Evolutionary conservation across 2,329 filamentous ascomycete species (phyloP), one percentile per base, ranked within the genome.

Genomic region (Paracoccidioides lutzii): DNA sequence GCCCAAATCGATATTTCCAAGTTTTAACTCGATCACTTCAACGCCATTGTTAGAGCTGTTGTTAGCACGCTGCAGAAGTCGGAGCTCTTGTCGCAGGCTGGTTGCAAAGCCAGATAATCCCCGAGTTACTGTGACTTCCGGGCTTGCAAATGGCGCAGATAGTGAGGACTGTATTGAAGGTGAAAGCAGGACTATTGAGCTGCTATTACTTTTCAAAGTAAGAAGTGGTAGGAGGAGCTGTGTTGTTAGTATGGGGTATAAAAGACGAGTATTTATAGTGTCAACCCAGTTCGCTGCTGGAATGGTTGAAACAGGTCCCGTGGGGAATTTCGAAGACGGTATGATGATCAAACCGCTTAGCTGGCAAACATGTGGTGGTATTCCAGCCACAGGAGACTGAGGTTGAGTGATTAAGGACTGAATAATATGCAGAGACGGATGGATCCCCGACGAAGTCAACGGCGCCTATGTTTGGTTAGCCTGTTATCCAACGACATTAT

Each of bases 1-100:
- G 5, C 83, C 82, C 63, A 91, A 83, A 71, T 97, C 91, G 67
- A 98, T 89, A 28, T 88, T 90, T 57, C 93, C 93, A 1, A 97
- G 82, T 71, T 91, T 89, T 68, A 98, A 79, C 67, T 96, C 89
- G 1, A 87, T 86, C 22, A 96, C 87, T 42, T 85, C 81, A 54
- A 96, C 67, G 55, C 71, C 70, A 15, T 60, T 85, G 53, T 43
- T 44, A 33, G 44, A 38, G 37, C 45, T 43, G 22, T 55, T 54
- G 44, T 58, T 43, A 5, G 53, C 51, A 46, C 79, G 61, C 55
- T 69, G 80, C 40, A 93, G 77, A 3, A 88, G 83, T 3, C 80
- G 78, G 43, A 96, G 79, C 74, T 97, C 93, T 55, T 83, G 83
- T 12, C 86, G 80, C 9, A 97, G 78, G 0, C 89, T 87, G 52